Percentiles rank a stretch among this genome's conserved stretches.
Conservation (phyloP, 1,284 basidiomycete species). For the Vanrija sp. region DNA sequence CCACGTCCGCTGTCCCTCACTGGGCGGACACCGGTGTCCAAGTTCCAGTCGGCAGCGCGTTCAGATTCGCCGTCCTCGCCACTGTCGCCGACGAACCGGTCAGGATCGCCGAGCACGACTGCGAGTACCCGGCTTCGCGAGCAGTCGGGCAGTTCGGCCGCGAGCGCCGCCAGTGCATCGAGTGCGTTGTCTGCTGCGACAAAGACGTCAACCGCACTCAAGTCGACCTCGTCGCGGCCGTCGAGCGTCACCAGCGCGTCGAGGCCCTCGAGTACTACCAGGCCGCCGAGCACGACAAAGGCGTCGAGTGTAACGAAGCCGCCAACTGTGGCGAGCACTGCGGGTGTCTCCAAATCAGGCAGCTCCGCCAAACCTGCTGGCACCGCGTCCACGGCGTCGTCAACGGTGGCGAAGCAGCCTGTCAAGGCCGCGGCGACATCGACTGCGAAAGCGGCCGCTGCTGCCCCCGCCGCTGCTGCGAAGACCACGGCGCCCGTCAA, state of each 20-base stretch:
- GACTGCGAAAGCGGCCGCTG: background rate
- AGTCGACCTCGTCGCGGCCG: background rate
- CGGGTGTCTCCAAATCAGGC: background rate
- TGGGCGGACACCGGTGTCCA: constrained; percentile 7
- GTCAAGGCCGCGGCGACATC: background rate
- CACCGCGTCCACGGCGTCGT: background rate
- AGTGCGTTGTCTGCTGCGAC: background rate
- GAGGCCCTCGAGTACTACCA: background rate
- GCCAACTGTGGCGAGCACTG: no score
- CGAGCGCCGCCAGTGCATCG: background rate
- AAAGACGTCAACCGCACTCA: background rate
- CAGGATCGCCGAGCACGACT: background rate
- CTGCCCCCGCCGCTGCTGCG: background rate
- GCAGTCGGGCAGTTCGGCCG: background rate
- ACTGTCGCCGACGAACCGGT: background rate
- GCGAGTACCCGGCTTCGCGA: background rate
- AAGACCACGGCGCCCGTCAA: background rate
- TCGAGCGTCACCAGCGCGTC: constrained; percentile 2
- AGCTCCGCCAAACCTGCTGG: no score
- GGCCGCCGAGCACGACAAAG: background rate
- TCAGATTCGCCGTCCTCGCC: background rate
- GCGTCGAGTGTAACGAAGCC: background rate
- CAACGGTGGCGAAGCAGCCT: background rate
- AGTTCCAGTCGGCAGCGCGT: background rate
- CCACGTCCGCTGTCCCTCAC: constrained; percentile 37